phyloP scores from a whole-genome alignment of 371 early-diverging fungal genomes.

The Lichtheimia corymbifera region DNA sequence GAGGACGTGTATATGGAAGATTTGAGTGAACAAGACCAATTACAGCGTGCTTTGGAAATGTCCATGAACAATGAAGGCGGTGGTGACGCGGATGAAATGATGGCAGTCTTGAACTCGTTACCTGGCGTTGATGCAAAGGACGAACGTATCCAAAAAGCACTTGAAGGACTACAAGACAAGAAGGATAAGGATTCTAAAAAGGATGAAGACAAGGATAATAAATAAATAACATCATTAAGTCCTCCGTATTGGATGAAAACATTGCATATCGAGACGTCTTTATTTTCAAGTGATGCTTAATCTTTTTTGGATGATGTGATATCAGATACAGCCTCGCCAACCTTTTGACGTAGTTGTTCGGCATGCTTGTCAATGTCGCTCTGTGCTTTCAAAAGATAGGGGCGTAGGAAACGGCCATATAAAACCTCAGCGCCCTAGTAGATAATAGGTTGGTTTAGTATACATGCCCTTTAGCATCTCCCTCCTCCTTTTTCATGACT shows the following conservation, averaged over 20 bases:
- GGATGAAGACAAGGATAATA: slow-evolving; percentile 33
- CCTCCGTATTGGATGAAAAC: no score
- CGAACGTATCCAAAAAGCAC: slow-evolving; percentile 77
- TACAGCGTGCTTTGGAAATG: slow-evolving; percentile 84
- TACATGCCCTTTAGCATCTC: neutral
- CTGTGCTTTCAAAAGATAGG: slow-evolving; percentile 22
- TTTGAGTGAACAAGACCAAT: slow-evolving; percentile 85
- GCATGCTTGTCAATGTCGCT: slow-evolving; percentile 20
- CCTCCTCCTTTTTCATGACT: slow-evolving; percentile 16
- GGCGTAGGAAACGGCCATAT: slow-evolving; percentile 25
- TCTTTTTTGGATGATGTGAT: slow-evolving; percentile 3
- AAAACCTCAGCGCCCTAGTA: slow-evolving; percentile 32
- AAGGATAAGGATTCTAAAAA: slow-evolving; percentile 49
- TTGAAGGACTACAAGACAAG: slow-evolving; percentile 57
- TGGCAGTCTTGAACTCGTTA: slow-evolving; percentile 77
- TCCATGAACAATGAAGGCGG: slow-evolving; percentile 71
- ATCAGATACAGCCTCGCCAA: slow-evolving; percentile 13
- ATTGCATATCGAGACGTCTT: no score
- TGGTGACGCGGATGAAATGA: slow-evolving; percentile 43
- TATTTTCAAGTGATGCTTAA: neutral
- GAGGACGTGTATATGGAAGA: slow-evolving; percentile 76
- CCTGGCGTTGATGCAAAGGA: slow-evolving; percentile 91
- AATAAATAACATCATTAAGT: neutral
- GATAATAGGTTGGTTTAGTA: neutral
- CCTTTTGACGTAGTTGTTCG: slow-evolving; percentile 15